phyloP scores from a whole-genome alignment of 2,329 filamentous ascomycete genomes.

The Arthrobotrys sinensis region DNA sequence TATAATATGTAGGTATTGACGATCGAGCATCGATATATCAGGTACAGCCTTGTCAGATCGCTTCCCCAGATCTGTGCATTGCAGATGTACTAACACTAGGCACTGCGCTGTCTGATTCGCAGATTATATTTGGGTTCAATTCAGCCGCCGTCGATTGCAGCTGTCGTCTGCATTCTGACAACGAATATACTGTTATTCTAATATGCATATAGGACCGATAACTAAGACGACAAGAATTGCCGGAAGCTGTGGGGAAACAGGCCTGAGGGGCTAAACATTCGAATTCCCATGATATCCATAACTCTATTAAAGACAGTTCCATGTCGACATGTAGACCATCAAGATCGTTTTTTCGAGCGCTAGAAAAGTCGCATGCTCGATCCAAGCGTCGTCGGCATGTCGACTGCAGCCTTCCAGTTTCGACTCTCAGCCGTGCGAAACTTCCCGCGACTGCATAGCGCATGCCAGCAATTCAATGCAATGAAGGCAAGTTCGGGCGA shows the following conservation, averaged over 20 bases:
- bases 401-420: not conserved
- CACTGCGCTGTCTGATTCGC: constrained; percentile 40
- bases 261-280: too few relatives aligned
- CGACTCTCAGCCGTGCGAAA: constrained; percentile 11
- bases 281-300: too few relatives aligned
- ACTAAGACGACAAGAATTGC: too few relatives aligned
- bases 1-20: not conserved
- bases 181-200: not conserved
- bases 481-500: constrained; percentile 21
- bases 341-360: too few relatives aligned
- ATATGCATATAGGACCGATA: too few relatives aligned
- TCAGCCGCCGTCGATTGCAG: constrained; percentile 37
- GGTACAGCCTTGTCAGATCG: constrained; percentile 47
- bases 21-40: constrained; percentile 9
- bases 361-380: not conserved
- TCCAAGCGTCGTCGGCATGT: not conserved
- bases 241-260: too few relatives aligned
- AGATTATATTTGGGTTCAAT: constrained; percentile 51
- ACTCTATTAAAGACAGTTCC: too few relatives aligned
- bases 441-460: constrained; percentile 32
- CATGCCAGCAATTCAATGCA: constrained; percentile 19
- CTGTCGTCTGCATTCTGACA: not conserved
- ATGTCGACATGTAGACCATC: too few relatives aligned
- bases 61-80: constrained; percentile 32
- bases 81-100: constrained; percentile 11